Evolutionary conservation across 495 filamentous ascomycete species (phyloP), one percentile per base, ranked within the genome.

Genomic region (Cercophora scortea): DNA sequence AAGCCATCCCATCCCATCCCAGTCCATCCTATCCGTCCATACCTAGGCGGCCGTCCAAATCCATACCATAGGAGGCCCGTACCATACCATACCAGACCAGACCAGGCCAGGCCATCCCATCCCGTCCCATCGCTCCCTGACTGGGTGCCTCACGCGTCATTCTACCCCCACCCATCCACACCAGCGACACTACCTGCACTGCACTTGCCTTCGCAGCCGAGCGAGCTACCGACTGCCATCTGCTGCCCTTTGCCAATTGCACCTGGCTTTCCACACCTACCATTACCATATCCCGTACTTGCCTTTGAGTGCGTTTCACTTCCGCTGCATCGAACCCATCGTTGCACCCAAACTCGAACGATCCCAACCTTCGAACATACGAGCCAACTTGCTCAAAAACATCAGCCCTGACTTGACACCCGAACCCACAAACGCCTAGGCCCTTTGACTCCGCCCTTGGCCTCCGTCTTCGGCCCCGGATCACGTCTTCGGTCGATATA

Each of bases 311-410:
- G 51, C 45, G 62, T 65, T 64, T 63, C 61, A 63, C 51, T 46
- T 55, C 56, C 48, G 39, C 59, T 34, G 39, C 53, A 42, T 40
- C 46, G 34, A 41, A 15, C 39, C 32, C 56, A 47, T 42, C 54
- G 48, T 19, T 45, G 34, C 45, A 36, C 47, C 11, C 48, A 38
- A 45, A 45, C 61, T 63, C 61, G 60, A 59, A 62, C 64, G 50
- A 67, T 51, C 42, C 15, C 60, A 43, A 42, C 44, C 38, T 42
- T 38, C 44, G 56, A 64, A 66, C 63, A 55, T 66, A 62, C 63
- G 61, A 66, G 17, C 12, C 25, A 13, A 34, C 46, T 44, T 38
- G 12, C 38, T 35, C 11, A 18, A 32, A 13, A 11, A 43, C 36
- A 16, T 32, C 15, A 34, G 41, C 32, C 18, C 39, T 17, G 32